phyloP scores from a whole-genome alignment of 352 stramenopile species.

The Phytophthora quininea region DNA sequence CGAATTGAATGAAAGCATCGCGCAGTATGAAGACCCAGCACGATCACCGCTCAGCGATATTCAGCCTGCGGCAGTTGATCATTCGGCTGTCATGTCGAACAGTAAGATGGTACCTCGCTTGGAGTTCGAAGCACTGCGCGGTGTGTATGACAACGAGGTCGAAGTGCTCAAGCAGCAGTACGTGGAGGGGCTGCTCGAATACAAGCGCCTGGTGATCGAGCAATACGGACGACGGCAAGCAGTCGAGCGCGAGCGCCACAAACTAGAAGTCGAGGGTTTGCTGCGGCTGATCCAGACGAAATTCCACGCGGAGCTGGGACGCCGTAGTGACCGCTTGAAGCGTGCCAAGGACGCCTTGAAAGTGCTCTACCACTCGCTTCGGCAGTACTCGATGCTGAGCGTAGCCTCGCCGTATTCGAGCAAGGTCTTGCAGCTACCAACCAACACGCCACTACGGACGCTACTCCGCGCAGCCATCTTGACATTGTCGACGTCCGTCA shows the following conservation, averaged over 20 bases:
- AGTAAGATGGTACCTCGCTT: constrained; percentile 22
- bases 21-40: constrained; percentile 54
- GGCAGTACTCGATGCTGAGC: constrained; percentile 11
- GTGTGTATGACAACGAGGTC: constrained; percentile 46
- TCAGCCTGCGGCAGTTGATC: constrained; percentile 8
- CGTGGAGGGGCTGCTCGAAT: constrained; percentile 58
- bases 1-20: constrained; percentile 48
- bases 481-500: constrained; percentile 67
- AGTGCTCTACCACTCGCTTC: constrained; percentile 62
- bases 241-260: constrained; percentile 62
- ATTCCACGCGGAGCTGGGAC: constrained; percentile 61
- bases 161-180: constrained; percentile 65
- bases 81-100: background rate
- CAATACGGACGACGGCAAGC: constrained; percentile 68
- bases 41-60: constrained; percentile 27
- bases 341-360: constrained; percentile 68
- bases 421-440: constrained; percentile 21
- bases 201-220: constrained; percentile 76
- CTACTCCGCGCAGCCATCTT: constrained; percentile 66
- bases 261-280: constrained; percentile 66
- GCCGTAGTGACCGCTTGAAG: constrained; percentile 53
- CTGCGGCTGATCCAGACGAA: constrained; percentile 66
- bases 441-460: constrained; percentile 45
- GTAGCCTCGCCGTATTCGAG: background rate
- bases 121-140: constrained; percentile 51